Evolutionary conservation across 176 grass and related monocot genomes (phyloP).

Genomic region (Avena sativa): DNA sequence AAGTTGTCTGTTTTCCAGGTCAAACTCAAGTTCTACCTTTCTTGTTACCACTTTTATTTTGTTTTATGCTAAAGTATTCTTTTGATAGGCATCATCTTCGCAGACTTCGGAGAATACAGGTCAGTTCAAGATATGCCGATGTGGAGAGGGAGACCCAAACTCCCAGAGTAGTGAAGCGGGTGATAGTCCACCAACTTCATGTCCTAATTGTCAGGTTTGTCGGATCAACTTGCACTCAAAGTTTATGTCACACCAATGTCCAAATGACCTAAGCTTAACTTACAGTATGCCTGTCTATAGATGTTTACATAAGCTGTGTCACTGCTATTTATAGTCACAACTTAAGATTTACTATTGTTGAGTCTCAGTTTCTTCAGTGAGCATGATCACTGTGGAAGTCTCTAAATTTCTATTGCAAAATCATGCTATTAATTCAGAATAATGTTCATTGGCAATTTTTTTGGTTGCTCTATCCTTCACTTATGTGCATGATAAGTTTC

Average conservation of each 20-base stretch:
- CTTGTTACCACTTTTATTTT: background rate
- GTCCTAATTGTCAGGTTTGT: constrained; percentile 82
- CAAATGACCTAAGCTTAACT: constrained; percentile 19
- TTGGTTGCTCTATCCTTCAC: background rate
- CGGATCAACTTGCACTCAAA: constrained; percentile 36
- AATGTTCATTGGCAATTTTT: constrained; percentile 16
- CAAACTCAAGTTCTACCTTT: constrained; percentile 27
- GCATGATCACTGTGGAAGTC: background rate
- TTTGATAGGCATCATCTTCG: constrained; percentile 69
- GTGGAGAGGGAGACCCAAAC: constrained; percentile 81
- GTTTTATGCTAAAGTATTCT: constrained; percentile 36
- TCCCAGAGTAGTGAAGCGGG: constrained; percentile 66
- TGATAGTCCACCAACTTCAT: constrained; percentile 56
- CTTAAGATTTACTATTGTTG: constrained; percentile 39
- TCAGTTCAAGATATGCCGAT: constrained; percentile 73
- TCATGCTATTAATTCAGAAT: constrained; percentile 22
- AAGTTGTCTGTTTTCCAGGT: constrained; percentile 9
- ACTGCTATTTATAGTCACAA: constrained; percentile 39
- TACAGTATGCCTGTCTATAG: background rate
- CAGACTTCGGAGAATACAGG: constrained; percentile 60
- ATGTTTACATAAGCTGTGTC: constrained; percentile 38
- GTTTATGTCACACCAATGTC: background rate
- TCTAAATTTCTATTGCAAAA: constrained; percentile 15
- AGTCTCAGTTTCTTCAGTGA: constrained; percentile 17
- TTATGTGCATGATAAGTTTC: background rate